Conservation (phyloP, 441 rosid genomes). For the Pelargonium fulgidum region DNA sequence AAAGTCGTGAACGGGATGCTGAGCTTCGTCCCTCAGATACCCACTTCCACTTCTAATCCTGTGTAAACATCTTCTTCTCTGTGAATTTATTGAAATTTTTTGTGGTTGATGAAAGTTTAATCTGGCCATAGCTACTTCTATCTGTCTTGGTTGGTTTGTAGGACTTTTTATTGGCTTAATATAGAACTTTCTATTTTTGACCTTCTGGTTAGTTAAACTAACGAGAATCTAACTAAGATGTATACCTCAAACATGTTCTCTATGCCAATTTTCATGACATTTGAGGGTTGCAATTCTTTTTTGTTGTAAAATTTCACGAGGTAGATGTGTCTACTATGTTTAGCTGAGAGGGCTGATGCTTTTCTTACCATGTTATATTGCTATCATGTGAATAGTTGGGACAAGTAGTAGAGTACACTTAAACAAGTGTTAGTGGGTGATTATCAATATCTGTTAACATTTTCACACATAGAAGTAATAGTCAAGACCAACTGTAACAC, state of each 20-base stretch:
- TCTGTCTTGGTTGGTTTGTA: not conserved
- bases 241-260: not conserved
- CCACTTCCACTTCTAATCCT: conserved; percentile 31
- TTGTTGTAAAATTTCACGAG: too few species aligned
- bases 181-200: not conserved
- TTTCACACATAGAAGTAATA: not conserved
- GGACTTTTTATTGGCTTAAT: not conserved
- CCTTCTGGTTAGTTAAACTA: not conserved
- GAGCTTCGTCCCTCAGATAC: conserved; percentile 36
- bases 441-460: too few species aligned
- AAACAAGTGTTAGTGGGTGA: not conserved
- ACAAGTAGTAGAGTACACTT: not conserved
- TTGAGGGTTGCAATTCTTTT: not conserved
- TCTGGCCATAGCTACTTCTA: not conserved
- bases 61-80: conserved; percentile 25
- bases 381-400: not conserved
- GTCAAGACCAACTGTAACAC: not conserved
- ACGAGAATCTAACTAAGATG: not conserved
- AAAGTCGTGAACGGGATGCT: conserved; percentile 43
- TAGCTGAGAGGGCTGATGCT: not conserved
- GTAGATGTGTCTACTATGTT: too few species aligned
- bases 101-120: not conserved
- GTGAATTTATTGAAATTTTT: not conserved
- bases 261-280: too few species aligned
- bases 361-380: not conserved